phyloP scores from a whole-genome alignment of 805 yeast genomes.

The Cyberlindnera xylosilytica region DNA sequence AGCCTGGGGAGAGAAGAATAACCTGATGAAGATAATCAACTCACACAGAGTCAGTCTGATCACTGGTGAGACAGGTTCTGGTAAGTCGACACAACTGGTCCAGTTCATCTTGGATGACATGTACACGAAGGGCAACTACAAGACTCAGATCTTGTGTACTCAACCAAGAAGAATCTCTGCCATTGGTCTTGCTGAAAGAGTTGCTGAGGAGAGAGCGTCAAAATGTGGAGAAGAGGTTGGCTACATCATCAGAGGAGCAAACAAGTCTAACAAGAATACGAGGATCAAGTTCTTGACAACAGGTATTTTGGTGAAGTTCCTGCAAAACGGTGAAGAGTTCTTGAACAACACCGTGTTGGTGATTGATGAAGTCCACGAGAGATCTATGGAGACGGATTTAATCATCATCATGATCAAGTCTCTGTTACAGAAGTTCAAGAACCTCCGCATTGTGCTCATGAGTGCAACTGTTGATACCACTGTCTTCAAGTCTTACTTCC shows the following conservation, averaged over 20 bases:
- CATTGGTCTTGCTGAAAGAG: constrained; percentile 90
- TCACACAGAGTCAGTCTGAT: constrained; percentile 65
- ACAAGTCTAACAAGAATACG: constrained; percentile 56
- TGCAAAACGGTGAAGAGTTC: constrained; percentile 50
- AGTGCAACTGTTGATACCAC: constrained; percentile 86
- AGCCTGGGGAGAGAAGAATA: constrained; percentile 71
- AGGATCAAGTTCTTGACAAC: constrained; percentile 87
- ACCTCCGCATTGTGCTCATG: constrained; percentile 76
- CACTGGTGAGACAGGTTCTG: constrained; percentile 98
- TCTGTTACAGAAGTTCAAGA: constrained; percentile 42
- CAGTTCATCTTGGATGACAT: constrained; percentile 81
- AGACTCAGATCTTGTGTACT: constrained; percentile 72
- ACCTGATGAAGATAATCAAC: constrained; percentile 54
- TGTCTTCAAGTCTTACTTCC: constrained; percentile 65
- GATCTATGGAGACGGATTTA: constrained; percentile 89
- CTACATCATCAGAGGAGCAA: constrained; percentile 87
- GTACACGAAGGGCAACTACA: constrained; percentile 40
- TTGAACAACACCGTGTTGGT: constrained; percentile 62
- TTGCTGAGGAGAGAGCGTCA: constrained; percentile 69
- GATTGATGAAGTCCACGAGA: constrained; percentile 95
- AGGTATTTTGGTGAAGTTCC: constrained; percentile 84
- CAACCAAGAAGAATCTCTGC: constrained; percentile 97
- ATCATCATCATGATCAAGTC: constrained; percentile 72
- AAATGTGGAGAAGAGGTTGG: constrained; percentile 78
- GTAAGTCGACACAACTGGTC: constrained; percentile 92